Evolutionary conservation across 228 moss, liverwort and hornwort species (phyloP).

Genomic region (Sphagnum magellanicum): DNA sequence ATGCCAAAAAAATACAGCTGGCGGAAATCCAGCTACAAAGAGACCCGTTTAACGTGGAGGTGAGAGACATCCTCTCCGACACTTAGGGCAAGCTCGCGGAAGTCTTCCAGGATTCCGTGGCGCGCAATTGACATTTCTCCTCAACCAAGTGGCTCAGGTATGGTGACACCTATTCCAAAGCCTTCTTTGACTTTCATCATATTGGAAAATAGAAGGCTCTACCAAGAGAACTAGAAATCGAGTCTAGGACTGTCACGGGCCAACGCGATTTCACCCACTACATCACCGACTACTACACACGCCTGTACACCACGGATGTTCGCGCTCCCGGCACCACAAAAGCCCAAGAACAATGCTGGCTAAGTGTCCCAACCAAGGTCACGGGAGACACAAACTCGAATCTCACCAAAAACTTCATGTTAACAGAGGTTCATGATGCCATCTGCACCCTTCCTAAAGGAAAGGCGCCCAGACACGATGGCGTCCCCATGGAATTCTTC

Average conservation of each 20-base stretch:
- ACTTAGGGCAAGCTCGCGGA: background rate
- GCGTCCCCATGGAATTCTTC: background rate
- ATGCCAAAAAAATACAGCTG: background rate
- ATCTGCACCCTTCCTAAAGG: background rate
- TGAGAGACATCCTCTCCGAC: background rate
- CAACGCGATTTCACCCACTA: background rate
- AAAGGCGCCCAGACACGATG: background rate
- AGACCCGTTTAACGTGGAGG: background rate
- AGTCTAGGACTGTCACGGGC: background rate
- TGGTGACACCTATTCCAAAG: background rate
- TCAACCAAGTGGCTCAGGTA: background rate
- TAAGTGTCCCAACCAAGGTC: background rate
- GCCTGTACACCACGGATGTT: background rate
- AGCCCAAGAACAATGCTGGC: background rate
- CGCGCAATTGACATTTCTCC: background rate
- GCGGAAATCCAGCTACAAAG: background rate
- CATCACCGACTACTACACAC: background rate
- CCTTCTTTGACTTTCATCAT: background rate
- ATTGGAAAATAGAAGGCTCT: background rate
- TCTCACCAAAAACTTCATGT: accelerated
- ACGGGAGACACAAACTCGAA: background rate
- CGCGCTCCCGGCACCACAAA: accelerated
- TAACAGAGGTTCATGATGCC: background rate
- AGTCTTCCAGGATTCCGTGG: background rate
- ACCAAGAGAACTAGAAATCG: background rate